Base-by-base conservation (phyloP, 2,329 filamentous ascomycete species). In the Talaromyces funiculosus region DNA sequence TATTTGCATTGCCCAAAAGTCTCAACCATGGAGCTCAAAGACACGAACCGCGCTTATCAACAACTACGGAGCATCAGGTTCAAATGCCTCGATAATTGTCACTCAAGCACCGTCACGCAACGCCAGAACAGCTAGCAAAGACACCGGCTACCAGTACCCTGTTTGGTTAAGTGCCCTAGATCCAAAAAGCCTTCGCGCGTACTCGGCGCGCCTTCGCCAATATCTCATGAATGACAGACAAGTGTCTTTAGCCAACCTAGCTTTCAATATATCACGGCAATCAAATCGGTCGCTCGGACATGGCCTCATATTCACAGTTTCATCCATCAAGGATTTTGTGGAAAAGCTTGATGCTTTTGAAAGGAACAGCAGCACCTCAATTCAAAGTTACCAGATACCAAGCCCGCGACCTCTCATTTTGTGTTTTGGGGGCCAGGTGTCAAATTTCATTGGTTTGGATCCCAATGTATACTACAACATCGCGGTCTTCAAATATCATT, bases 1-100 rank as follows among this genome's bases (percentile, higher is more conserved):
- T 38, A 38, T 38, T 38, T 38, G 16, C 8, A 38, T 38, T 38
- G 37, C 37, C 7, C 16, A 6, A 18, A 16, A 38, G 4, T 3
- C 18, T 38, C 37, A 18, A 24, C 35, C 26, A 38, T 66, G 66
- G 65, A 29, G 55, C 5, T n/a, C 10, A 24, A 53, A 10, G n/a
- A 26, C 8, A 5, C 4, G 16, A 38, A 49, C 58, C 16, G 67
- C 67, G 0, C 40, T 68, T n/a, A 67, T 72, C 26, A 72, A 69
- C 31, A 71, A 69, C n/a, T 71, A 70, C 45, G 71, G 71, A 2
- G 71, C 71, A 3, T 65, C 67, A 3, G 71, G 71, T 3, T 67
- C 64, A 10, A 66, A 70, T 63, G 64, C 66, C 8, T 61, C 67
- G 3, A 33, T 76, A 68, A 70, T 71, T 8, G 58, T 71, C 18